phyloP scores from a whole-genome alignment of 1,284 basidiomycete genomes.

The Stereum hirsutum region DNA sequence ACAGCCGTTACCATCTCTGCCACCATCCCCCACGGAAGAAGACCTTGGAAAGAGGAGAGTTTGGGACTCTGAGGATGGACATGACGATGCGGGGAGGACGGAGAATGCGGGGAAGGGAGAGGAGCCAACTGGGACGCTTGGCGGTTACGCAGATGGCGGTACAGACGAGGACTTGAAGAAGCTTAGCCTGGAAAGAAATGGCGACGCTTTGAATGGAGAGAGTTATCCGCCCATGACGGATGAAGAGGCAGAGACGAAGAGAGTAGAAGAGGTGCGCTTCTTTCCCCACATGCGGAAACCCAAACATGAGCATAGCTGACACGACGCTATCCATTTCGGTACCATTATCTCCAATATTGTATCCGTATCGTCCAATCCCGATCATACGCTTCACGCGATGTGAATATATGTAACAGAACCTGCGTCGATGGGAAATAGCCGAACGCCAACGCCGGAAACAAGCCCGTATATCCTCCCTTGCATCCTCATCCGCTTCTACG shows the following conservation, averaged over 20 bases:
- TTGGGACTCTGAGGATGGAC: too few relatives aligned
- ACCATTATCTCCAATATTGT: too few relatives aligned
- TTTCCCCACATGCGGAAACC: not conserved
- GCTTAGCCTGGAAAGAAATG: slow-evolving; percentile 15
- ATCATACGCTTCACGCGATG: too few relatives aligned
- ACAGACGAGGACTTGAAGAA: slow-evolving; percentile 17
- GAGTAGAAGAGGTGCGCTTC: slow-evolving; percentile 56
- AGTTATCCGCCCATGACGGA: slow-evolving; percentile 60
- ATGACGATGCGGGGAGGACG: too few relatives aligned
- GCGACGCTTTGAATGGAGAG: slow-evolving; percentile 15
- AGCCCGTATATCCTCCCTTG: slow-evolving; percentile 40
- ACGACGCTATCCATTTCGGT: too few relatives aligned
- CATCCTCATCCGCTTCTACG: slow-evolving; percentile 17
- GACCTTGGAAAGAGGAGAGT: too few relatives aligned
- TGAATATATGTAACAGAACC: slow-evolving; percentile 36
- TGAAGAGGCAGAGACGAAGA: slow-evolving; percentile 53
- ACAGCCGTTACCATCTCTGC: too few relatives aligned
- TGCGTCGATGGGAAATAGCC: slow-evolving; percentile 63
- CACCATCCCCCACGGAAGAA: too few relatives aligned
- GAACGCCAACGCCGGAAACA: slow-evolving; percentile 62
- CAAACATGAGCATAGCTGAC: too few relatives aligned
- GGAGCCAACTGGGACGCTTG: too few relatives aligned
- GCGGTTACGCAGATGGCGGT: slow-evolving; percentile 19
- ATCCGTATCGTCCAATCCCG: too few relatives aligned
- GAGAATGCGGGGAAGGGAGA: too few relatives aligned